Evolutionary conservation across 768 basidiomycete genomes (phyloP).

Genomic region (Sporobolomyces roseus): DNA sequence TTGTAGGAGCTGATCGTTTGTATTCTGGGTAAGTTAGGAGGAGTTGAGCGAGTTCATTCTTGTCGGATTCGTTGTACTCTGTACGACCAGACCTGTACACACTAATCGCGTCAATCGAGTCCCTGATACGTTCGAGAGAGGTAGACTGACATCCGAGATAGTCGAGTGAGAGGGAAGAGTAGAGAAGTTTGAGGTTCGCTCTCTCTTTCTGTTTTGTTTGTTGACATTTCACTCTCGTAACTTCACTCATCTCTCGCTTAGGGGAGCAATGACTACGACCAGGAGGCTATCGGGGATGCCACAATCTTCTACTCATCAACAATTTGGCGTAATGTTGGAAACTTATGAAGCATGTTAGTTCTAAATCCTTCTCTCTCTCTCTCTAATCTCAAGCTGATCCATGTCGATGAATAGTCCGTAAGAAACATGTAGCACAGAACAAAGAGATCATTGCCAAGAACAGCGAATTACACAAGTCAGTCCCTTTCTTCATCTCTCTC

Average conservation of each 20-base stretch:
- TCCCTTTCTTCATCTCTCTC: not conserved
- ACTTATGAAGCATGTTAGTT: constrained; percentile 38
- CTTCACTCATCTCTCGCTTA: no score
- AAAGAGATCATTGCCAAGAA: constrained; percentile 46
- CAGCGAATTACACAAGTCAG: constrained; percentile 41
- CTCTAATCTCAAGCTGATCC: not conserved
- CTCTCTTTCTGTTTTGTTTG: not conserved
- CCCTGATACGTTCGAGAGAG: not conserved
- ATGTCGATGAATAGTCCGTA: constrained; percentile 30
- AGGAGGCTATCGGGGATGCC: constrained; percentile 19
- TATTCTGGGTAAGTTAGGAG: constrained; percentile 1
- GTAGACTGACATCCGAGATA: not conserved
- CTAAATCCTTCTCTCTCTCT: not conserved
- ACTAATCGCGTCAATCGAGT: not conserved
- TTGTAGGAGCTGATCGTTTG: not conserved
- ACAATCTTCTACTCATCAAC: constrained; percentile 3
- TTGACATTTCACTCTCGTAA: not conserved
- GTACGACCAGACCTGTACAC: no score
- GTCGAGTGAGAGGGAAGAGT: not conserved
- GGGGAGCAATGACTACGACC: constrained; percentile 21
- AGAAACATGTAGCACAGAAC: constrained; percentile 45
- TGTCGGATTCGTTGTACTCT: no score
- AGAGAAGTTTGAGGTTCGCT: not conserved
- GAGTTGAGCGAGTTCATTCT: not conserved
- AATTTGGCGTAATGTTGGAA: constrained; percentile 36